Base-by-base conservation (phyloP, 495 filamentous ascomycete genomes). In the Tetracladium marchalianum region DNA sequence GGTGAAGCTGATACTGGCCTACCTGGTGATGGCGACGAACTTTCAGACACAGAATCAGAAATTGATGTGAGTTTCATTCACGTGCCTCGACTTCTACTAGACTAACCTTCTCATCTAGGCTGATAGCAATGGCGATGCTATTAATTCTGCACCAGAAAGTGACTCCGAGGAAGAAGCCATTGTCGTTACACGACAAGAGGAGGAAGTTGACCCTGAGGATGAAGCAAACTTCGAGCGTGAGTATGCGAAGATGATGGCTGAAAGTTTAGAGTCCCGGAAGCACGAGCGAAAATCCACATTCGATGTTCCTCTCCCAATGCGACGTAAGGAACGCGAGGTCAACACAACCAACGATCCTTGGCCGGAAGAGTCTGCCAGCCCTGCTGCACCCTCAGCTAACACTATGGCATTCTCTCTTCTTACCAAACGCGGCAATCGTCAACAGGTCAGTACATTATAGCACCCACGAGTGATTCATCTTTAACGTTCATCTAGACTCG, bases 171-270 rank as follows among this genome's bases (percentile, higher is more conserved):
- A 95, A 43, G 90, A 95, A 55, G 77, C 87, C 8, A 93, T 96
- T 44, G 72, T 95, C 32, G 90, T 99, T 35, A 90, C 87, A 11
- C 77, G 87, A 35, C 79, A 88, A 57, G 84, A 94, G 57, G 86
- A 95, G 62, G 81, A 93, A 58, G 75, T 90, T 35, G 90, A 99
- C 50, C 93, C 92, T 0, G 88, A 95, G 65, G 85, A 80, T 36
- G 92, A 97, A 51, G 92, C 90, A 5, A 93, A 99, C 33, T 99
- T 99, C 56, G 93, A 97, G 56, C 87, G 92, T 55, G 92, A 97
- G 66, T 88, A 93, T 62, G 90, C 93, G 13, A 97, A 96, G 64
- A 85, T 99, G 81, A 96, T 97, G 93, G 75, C 89, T 50, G 92
- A 99, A 58, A 95, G 90, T 68, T 66, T 93, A 61, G 93, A 97